Evolutionary conservation across 495 filamentous ascomycete genomes (phyloP).

Genomic region (Aspergillus kassunensis): DNA sequence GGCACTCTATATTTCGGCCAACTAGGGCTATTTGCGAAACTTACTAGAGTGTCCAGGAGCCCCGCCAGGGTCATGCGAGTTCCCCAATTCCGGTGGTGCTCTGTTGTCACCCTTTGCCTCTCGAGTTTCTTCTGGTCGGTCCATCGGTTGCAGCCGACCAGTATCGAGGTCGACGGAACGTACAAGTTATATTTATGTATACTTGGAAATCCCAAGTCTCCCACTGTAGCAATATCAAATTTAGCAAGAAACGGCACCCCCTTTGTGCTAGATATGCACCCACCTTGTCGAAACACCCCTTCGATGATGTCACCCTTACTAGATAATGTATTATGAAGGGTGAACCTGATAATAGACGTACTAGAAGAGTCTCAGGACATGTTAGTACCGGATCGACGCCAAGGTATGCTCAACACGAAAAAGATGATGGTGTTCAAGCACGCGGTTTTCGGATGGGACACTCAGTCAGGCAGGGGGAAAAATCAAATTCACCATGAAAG

Average conservation of each 20-base stretch:
- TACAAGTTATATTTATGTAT: background rate
- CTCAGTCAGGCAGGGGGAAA: too few relatives aligned
- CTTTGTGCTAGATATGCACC: background rate
- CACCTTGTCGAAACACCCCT: background rate
- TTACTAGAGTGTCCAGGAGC: conserved; percentile 22
- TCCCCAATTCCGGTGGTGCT: conserved; percentile 14
- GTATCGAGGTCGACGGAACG: background rate
- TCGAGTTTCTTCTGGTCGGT: conserved; percentile 22
- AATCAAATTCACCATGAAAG: too few relatives aligned
- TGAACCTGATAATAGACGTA: background rate
- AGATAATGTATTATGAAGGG: background rate
- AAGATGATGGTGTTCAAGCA: background rate
- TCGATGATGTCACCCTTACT: background rate
- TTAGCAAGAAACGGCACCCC: background rate
- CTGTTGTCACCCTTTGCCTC: conserved; percentile 17
- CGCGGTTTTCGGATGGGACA: background rate
- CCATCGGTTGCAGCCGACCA: conserved; percentile 27
- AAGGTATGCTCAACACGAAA: background rate
- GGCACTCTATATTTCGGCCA: too few relatives aligned
- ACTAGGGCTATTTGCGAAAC: too few relatives aligned
- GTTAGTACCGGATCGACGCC: background rate
- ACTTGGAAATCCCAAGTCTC: background rate
- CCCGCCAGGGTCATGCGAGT: conserved; percentile 12
- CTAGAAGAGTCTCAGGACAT: background rate
- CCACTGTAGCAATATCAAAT: background rate